phyloP scores from a whole-genome alignment of 768 basidiomycete genomes.

The Collybia sordida region DNA sequence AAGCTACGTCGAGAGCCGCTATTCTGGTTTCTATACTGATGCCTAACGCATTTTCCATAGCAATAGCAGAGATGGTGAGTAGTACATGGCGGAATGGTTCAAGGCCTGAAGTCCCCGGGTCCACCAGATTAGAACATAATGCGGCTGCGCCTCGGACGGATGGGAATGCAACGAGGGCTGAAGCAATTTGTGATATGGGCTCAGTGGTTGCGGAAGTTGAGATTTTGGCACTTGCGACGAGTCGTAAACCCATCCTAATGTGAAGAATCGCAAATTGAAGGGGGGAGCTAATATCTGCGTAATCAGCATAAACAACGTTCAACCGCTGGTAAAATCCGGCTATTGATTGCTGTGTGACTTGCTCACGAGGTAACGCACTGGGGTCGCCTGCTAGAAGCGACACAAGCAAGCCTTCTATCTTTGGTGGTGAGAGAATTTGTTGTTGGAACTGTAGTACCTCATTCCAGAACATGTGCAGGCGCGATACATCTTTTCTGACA shows the following conservation, averaged over 20 bases:
- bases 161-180: constrained; percentile 54
- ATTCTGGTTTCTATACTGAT: constrained; percentile 29
- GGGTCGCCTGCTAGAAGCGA: constrained; percentile 34
- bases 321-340: constrained; percentile 76
- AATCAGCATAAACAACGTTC: constrained; percentile 63
- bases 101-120: constrained; percentile 25
- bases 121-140: constrained; percentile 25
- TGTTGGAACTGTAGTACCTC: constrained; percentile 75
- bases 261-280: constrained; percentile 66
- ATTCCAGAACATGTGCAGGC: constrained; percentile 66
- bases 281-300: constrained; percentile 67
- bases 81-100: constrained; percentile 43
- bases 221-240: constrained; percentile 28
- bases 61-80: constrained; percentile 46
- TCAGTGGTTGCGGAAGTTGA: constrained; percentile 16
- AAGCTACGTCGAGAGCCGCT: constrained; percentile 44
- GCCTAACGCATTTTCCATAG: constrained; percentile 44
- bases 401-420: constrained; percentile 47
- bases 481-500: constrained; percentile 39
- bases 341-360: constrained; percentile 77
- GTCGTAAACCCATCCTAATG: constrained; percentile 71
- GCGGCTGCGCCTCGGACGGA: constrained; percentile 41
- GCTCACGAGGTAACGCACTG: constrained; percentile 53
- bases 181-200: constrained; percentile 19
- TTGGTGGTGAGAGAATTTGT: constrained; percentile 50